Percentiles rank a stretch among this genome's conserved stretches.
Conservation (phyloP, 163 green algal species). For the Chlorella variabilis region DNA sequence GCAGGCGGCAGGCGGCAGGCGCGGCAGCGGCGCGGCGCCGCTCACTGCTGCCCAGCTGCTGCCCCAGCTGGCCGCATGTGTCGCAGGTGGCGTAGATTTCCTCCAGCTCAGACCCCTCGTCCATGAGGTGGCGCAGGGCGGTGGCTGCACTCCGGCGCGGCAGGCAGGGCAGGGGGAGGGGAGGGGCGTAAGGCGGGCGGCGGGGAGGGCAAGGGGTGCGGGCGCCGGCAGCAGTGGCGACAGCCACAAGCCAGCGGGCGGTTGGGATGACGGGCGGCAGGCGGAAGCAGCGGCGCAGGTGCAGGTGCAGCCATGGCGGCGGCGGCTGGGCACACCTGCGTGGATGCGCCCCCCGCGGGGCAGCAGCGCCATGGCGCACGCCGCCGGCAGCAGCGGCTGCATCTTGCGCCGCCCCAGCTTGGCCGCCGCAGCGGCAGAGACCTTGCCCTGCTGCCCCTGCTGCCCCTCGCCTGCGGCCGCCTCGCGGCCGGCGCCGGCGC, state of each 20-base stretch:
- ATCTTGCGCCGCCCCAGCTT: not conserved
- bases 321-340: slow-evolving; percentile 29
- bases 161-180: too few species aligned
- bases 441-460: not conserved
- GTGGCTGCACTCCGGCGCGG: slow-evolving; percentile 39
- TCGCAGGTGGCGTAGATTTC: slow-evolving; percentile 58
- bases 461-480: not conserved
- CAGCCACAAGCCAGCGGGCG: too few species aligned
- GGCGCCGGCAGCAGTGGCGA: too few species aligned
- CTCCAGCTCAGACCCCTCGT: slow-evolving; percentile 48
- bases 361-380: slow-evolving; percentile 69
- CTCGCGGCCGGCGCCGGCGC: not conserved
- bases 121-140: slow-evolving; percentile 52
- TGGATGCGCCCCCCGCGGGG: slow-evolving; percentile 39
- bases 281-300: too few species aligned
- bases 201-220: not conserved
- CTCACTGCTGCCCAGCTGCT: slow-evolving; percentile 25
- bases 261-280: too few species aligned
- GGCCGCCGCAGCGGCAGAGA: not conserved
- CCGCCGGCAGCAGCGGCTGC: slow-evolving; percentile 61
- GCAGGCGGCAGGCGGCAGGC: not conserved
- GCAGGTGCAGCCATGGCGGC: too few species aligned
- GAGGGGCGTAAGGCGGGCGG: too few species aligned
- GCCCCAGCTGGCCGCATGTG: slow-evolving; percentile 37
- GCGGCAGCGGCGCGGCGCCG: not conserved